A percentile compares a stretch with the other conserved stretches of the same genome.
These are phyloP conservation scores for Rutstroemia sydowiana DNA, from an alignment of 2,329 filamentous ascomycete genomes.

Conservation along the genomic window DNA sequence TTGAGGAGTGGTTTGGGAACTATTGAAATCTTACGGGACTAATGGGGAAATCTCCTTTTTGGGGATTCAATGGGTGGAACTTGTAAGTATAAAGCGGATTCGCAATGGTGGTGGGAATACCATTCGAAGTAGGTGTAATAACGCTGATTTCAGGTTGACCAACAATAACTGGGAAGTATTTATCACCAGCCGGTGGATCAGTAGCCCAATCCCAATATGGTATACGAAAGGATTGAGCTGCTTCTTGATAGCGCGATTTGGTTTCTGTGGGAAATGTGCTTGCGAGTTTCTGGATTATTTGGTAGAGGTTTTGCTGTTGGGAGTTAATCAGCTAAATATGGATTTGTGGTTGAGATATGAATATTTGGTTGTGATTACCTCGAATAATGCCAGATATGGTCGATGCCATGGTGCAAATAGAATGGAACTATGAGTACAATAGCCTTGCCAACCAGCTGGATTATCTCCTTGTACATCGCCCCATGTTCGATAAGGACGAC, in stretches of 20 bases:
- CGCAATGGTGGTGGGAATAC: constrained; percentile 50
- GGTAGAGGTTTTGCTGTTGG: constrained; percentile 44
- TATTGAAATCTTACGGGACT: constrained; percentile 14
- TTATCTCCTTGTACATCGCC: constrained; percentile 41
- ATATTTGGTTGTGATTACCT: constrained; percentile 37
- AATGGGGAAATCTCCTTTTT: constrained; percentile 14
- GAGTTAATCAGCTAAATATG: constrained; percentile 3
- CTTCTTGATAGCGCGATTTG: constrained; percentile 39
- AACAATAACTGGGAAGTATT: constrained; percentile 36
- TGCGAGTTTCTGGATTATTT: constrained; percentile 40
- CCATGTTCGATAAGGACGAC: constrained; percentile 58
- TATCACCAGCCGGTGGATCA: constrained; percentile 27
- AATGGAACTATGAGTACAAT: constrained; percentile 69
- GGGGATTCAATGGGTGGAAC: constrained; percentile 47
- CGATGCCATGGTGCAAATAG: constrained; percentile 81
- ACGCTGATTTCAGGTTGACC: constrained; percentile 16
- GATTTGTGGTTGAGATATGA: no score
- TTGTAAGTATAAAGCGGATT: constrained; percentile 56
- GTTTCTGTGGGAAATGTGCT: constrained; percentile 40
- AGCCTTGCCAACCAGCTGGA: constrained; percentile 32
- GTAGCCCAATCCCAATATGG: constrained; percentile 45
- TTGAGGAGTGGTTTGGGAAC: not conserved
- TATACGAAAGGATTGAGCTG: constrained; percentile 35
- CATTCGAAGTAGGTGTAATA: constrained; percentile 27
- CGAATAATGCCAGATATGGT: constrained; percentile 61